phyloP scores from a whole-genome alignment of 2,329 filamentous ascomycete genomes.

The Arachnomyces sp. region DNA sequence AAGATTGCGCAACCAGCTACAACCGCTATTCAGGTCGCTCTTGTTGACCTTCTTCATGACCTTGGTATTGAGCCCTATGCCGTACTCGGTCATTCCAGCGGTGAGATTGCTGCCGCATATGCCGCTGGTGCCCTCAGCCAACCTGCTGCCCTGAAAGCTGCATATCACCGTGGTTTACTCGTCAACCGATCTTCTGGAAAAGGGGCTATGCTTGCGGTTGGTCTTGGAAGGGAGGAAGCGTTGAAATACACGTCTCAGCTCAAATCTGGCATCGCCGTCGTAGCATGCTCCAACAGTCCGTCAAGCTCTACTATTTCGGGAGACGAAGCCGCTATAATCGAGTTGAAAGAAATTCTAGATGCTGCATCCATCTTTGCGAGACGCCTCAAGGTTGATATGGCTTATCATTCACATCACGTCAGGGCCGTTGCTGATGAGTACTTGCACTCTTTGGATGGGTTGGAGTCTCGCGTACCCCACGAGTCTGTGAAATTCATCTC shows the following conservation, averaged over 20 bases:
- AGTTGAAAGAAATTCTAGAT: slow-evolving; percentile 6
- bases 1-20: slow-evolving; percentile 24
- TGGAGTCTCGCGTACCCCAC: background rate
- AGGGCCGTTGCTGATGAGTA: slow-evolving; percentile 7
- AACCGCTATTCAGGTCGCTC: slow-evolving; percentile 24
- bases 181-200: too few species aligned
- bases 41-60: slow-evolving; percentile 21
- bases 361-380: slow-evolving; percentile 6
- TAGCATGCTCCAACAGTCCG: slow-evolving; percentile 13
- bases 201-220: slow-evolving; percentile 12
- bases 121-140: slow-evolving; percentile 18
- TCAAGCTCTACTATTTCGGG: slow-evolving; percentile 13
- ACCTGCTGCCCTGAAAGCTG: slow-evolving; percentile 17
- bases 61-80: slow-evolving; percentile 19
- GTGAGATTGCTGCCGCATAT: slow-evolving; percentile 28
- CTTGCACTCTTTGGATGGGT: slow-evolving; percentile 6
- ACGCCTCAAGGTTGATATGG: slow-evolving; percentile 10
- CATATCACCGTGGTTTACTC: slow-evolving; percentile 18
- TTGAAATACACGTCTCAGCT: slow-evolving; percentile 9
- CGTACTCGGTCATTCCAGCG: slow-evolving; percentile 25
- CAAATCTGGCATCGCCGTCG: slow-evolving; percentile 4
- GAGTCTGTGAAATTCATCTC: slow-evolving; percentile 7
- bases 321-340: slow-evolving; percentile 9
- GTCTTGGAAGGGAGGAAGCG: slow-evolving; percentile 1
- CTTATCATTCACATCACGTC: slow-evolving; percentile 16